Evolutionary conservation across 345 rosid genomes (phyloP).

Genomic region (Linum usitatissimum): DNA sequence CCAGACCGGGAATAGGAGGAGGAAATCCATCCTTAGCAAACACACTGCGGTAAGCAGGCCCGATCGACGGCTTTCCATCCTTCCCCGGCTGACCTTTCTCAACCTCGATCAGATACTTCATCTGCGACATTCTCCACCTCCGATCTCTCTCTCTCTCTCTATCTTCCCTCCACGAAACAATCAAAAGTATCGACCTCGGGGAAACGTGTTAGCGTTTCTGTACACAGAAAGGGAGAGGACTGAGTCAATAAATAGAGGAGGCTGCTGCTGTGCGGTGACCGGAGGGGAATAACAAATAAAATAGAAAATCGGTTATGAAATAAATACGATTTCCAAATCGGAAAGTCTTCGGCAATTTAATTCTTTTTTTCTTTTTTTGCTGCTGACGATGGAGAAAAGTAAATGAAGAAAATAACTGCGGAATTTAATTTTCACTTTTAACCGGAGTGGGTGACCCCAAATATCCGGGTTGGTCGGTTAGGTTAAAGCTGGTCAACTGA

Average conservation of each 20-base stretch:
- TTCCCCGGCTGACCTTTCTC: slow-evolving; percentile 58
- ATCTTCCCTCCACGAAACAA: neutral
- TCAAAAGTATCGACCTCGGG: neutral
- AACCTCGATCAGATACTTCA: slow-evolving; percentile 53
- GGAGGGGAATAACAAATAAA: neutral
- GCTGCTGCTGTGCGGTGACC: neutral
- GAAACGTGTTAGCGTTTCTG: neutral
- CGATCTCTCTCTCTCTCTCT: neutral
- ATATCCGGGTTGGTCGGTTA: neutral
- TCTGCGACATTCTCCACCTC: slow-evolving; percentile 16
- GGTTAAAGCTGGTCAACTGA: neutral
- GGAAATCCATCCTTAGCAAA: slow-evolving; percentile 78
- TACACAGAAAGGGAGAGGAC: neutral
- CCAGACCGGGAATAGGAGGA: slow-evolving; percentile 52
- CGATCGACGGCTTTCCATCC: slow-evolving; percentile 63
- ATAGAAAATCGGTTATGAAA: too few relatives aligned
- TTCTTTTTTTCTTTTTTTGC: too few relatives aligned
- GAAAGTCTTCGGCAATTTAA: too few relatives aligned
- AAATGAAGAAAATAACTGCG: neutral
- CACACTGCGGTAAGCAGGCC: slow-evolving; percentile 71
- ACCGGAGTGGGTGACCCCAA: neutral
- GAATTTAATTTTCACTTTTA: neutral
- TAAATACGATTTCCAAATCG: too few relatives aligned
- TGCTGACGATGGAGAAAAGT: neutral
- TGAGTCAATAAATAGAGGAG: neutral